Evolutionary conservation across 805 yeast species (phyloP).

Genomic region (Starmerella powellii): DNA sequence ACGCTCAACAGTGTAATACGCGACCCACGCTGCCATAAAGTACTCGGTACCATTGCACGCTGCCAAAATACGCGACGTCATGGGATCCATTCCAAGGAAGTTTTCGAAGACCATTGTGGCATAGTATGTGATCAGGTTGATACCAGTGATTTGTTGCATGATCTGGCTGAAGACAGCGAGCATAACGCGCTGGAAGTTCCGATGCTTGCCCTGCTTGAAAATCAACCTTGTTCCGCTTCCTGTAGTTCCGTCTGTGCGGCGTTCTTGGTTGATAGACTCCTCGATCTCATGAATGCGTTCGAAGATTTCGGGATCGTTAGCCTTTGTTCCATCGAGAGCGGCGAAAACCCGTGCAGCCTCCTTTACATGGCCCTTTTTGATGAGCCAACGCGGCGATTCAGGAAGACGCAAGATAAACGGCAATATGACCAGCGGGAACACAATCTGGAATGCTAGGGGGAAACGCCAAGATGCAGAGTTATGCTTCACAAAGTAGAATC

Average conservation of each 20-base stretch:
- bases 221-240: constrained; percentile 32
- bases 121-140: constrained; percentile 46
- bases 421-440: constrained; percentile 22
- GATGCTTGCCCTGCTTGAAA: constrained; percentile 19
- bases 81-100: constrained; percentile 36
- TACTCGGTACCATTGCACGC: constrained; percentile 37
- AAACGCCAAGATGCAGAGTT: constrained; percentile 54
- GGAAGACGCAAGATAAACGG: constrained; percentile 44
- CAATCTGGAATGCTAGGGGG: constrained; percentile 48
- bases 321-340: constrained; percentile 29
- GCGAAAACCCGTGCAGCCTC: constrained; percentile 37
- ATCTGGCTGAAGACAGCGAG: constrained; percentile 32
- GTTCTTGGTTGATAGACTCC: constrained; percentile 12
- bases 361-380: constrained; percentile 46
- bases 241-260: constrained; percentile 5
- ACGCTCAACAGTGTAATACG: constrained; percentile 42
- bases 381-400: constrained; percentile 75
- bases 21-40: constrained; percentile 35
- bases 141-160: constrained; percentile 35
- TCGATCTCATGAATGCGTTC: constrained; percentile 12
- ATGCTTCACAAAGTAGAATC: constrained; percentile 46
- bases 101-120: constrained; percentile 44
- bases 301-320: constrained; percentile 4
- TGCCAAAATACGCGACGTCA: constrained; percentile 36
- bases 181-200: constrained; percentile 25